Conservation (phyloP, 2,329 filamentous ascomycete species). For the Ciborinia camelliae region DNA sequence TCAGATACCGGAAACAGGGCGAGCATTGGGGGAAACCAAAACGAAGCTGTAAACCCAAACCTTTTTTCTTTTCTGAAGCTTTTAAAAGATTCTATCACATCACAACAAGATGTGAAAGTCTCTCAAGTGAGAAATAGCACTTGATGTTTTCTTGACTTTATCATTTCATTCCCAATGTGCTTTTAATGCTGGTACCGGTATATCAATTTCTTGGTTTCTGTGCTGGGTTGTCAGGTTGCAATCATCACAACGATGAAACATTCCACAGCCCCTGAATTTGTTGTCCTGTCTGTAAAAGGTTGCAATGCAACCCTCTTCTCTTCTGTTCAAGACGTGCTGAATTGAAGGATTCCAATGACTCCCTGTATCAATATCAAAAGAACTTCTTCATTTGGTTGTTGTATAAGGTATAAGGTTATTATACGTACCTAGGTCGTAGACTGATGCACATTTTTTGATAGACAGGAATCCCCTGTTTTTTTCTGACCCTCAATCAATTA, state of each 20-base stretch:
- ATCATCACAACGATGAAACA: neutral
- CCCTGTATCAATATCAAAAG: too few species aligned
- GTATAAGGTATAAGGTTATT: too few species aligned
- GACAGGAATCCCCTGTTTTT: constrained; percentile 3
- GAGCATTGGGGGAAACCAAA: neutral
- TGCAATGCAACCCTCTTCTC: constrained; percentile 1
- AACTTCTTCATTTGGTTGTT: neutral
- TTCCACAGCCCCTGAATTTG: neutral
- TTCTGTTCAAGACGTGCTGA: neutral
- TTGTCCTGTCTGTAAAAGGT: constrained; percentile 1
- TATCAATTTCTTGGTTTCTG: neutral
- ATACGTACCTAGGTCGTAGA: too few species aligned
- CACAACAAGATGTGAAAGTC: neutral
- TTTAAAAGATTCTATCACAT: too few species aligned
- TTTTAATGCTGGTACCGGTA: neutral
- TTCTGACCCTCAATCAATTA: neutral
- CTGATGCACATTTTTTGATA: neutral
- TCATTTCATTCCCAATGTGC: neutral
- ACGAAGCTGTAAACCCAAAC: neutral
- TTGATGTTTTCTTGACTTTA: neutral
- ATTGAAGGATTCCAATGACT: neutral
- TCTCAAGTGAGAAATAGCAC: neutral
- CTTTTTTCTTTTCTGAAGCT: neutral
- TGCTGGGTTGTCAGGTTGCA: neutral
- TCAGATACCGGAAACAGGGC: too few species aligned